Base-by-base conservation (phyloP, 441 rosid species). In the Jatropha multifida region DNA sequence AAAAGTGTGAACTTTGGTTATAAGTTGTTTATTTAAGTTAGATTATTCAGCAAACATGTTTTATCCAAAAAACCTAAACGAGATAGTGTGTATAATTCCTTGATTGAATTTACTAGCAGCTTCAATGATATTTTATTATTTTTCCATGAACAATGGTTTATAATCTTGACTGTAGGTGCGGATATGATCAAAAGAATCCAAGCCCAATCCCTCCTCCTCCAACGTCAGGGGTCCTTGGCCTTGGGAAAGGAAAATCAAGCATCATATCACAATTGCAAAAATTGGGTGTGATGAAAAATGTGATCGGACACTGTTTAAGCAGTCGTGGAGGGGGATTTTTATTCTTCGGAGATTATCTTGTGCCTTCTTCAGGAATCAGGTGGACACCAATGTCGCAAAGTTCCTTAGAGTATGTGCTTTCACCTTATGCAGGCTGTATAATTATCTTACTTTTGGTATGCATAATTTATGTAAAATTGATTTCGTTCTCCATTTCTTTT, bases 271-370 rank as follows among this genome's bases (percentile, higher is more conserved):
- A 96, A 84, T 93, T 96, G 74, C 80, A 83, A 64, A 74, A 79
- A 65, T 90, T 85, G 74, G 89, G 94, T 66, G 66, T 89, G 27
- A 85, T 86, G 54, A 78, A 78, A 64, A 96, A 96, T 71, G 90
- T 91, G 4, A 70, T 96, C 18, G 98, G 97, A 56, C 98, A 96
- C 83, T 96, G 97, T 84, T 81, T 96, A 58, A 90, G 99, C 64
- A 85, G 92, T 65, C 76, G 73, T 27, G 96, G 93, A 17, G 99
- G 96, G 42, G 99, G 98, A 51, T 86, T 77, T 80, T 86, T 96
- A 74, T 94, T 89, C 90, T 87, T 96, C 72, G 99, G 99, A 0
- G 88, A 89, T 51, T 83, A 83, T 70, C 86, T 86, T 76, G 86
- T 88, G 61, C 97, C 92, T 69, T 82, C 89, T 79, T 83, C 92